Evolutionary conservation across 352 stramenopile species (phyloP), one percentile per base, ranked within the genome.

Genomic region (Phytophthora tubulina): DNA sequence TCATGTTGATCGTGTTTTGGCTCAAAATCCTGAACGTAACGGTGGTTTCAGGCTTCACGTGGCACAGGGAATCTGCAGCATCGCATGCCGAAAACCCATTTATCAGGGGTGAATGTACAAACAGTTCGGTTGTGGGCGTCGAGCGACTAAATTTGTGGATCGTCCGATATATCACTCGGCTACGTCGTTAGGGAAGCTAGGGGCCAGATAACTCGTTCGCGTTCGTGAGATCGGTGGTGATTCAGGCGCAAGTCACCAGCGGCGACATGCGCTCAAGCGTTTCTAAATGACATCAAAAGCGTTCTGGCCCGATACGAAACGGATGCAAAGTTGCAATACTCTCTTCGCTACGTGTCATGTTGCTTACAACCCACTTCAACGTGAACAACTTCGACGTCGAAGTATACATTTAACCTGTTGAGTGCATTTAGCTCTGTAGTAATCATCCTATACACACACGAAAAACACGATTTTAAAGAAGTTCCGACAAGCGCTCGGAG

Each of bases 81-180:
- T 72, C 65, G 39, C 52, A 71, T 53, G 27, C n/a, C 21, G 4
- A 42, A 76, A 76, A 76, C 63, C 36, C 38, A 46, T 46, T 65
- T 44, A 61, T 65, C 42, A 54, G 33, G 33, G 21, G 39, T 60
- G 50, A 68, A 64, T 58, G 44, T 51, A 54, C 32, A 44, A 30
- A 42, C 36, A 49, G 46, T 55, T 58, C 54, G 61, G 41, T 41
- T 63, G 49, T 63, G 44, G 32, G 27, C 44, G 33, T 68, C 53
- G 61, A 65, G 48, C n/a, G 61, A 75, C 62, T 70, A 75, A 73
- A 73, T 65, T 68, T 63, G 66, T 72, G 56, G 71, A 41, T 49
- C 38, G 44, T 67, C 57, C 59, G 48, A 70, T 63, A 68, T 66
- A 66, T 72, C 41, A 59, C 55, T 70, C 42, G 13, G 27, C 53